phyloP scores from a whole-genome alignment of 805 yeast species.

The Kluyveromyces wickerhamii region DNA sequence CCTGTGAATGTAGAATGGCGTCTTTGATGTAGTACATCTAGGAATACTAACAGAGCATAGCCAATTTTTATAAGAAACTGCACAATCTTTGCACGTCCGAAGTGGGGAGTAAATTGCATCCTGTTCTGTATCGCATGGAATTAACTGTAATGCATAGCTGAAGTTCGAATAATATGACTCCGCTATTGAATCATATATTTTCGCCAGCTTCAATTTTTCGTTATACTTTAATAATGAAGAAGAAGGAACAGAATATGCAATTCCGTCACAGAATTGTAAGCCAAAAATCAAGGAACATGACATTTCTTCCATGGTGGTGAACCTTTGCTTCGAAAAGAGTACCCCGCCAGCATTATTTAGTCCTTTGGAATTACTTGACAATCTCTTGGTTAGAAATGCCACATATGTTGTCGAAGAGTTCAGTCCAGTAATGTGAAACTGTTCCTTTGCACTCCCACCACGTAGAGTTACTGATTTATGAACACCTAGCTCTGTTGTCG shows the following conservation, averaged over 20 bases:
- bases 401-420: constrained; percentile 53
- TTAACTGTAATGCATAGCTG: constrained; percentile 63
- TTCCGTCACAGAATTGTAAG: constrained; percentile 67
- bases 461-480: constrained; percentile 35
- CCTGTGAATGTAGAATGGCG: constrained; percentile 40
- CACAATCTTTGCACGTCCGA: constrained; percentile 65
- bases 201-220: constrained; percentile 31
- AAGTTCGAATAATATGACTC: constrained; percentile 51
- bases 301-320: constrained; percentile 44
- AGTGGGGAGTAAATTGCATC: constrained; percentile 71
- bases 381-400: constrained; percentile 52
- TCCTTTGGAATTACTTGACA: constrained; percentile 27
- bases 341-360: constrained; percentile 48
- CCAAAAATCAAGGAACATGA: constrained; percentile 71
- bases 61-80: constrained; percentile 70
- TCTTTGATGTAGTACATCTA: constrained; percentile 55
- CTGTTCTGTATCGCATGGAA: constrained; percentile 61
- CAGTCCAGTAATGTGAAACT: constrained; percentile 54
- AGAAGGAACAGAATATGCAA: constrained; percentile 82
- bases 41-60: constrained; percentile 85
- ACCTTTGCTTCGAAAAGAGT: constrained; percentile 46
- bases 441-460: constrained; percentile 46
- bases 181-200: constrained; percentile 60
- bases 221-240: constrained; percentile 29
- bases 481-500: constrained; percentile 14